These are phyloP conservation scores for Plectosphaerella cucumerina DNA, from an alignment of 2,329 filamentous ascomycete species.

Conservation along the genomic window DNA sequence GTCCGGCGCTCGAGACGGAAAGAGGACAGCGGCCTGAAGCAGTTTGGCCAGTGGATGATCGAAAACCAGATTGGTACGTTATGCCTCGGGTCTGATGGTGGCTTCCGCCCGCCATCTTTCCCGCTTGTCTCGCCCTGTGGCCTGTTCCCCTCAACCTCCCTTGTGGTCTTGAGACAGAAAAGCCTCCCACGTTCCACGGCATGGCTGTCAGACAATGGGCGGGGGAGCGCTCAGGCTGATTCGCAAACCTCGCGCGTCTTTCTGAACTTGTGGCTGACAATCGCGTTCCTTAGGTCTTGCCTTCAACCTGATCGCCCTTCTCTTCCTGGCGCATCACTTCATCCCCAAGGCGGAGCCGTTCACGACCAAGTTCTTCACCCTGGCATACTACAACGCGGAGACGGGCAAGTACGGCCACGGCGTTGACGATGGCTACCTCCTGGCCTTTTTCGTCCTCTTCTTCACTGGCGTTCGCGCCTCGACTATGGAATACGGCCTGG, in stretches of 20 bases:
- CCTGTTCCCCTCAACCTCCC: not conserved
- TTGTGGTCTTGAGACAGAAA: constrained; percentile 1
- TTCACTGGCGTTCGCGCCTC: constrained; percentile 84
- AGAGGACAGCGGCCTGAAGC: constrained; percentile 57
- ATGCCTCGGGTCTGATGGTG: not conserved
- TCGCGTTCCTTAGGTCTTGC: constrained; percentile 57
- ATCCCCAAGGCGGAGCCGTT: constrained; percentile 75
- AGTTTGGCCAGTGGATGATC: constrained; percentile 65
- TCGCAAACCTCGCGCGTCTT: too few species aligned
- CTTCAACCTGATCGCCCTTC: constrained; percentile 77
- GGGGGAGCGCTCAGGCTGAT: not conserved
- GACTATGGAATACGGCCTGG: constrained; percentile 81
- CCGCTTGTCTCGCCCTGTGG: not conserved
- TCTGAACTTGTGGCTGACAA: too few species aligned
- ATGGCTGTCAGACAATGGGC: not conserved
- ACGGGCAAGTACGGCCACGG: constrained; percentile 72
- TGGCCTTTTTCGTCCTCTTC: constrained; percentile 73
- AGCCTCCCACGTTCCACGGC: constrained; percentile 4
- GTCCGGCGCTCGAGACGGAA: constrained; percentile 57
- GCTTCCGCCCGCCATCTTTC: constrained; percentile 4
- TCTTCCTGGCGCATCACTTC: constrained; percentile 75
- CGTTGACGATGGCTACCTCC: constrained; percentile 72
- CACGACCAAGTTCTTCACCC: constrained; percentile 82
- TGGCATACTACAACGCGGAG: constrained; percentile 74
- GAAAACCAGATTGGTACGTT: constrained; percentile 75